Percentiles rank a stretch among this genome's conserved stretches.
These are phyloP conservation scores for Coniferiporia weirii DNA, from an alignment of 1,284 basidiomycete genomes.

Conservation along the genomic window DNA sequence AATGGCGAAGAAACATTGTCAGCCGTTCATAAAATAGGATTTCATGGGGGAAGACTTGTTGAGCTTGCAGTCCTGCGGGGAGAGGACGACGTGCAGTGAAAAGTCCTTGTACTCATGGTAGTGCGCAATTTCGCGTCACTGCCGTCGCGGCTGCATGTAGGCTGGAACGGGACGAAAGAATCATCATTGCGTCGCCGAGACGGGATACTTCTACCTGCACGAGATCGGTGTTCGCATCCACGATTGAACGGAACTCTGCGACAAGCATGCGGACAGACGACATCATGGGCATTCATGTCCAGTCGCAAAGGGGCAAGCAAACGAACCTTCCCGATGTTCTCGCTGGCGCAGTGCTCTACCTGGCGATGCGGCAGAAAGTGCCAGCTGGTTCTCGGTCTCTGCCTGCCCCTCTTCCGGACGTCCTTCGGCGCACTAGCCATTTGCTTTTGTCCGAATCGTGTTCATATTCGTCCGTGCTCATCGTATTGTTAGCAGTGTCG, in stretches of 20 bases:
- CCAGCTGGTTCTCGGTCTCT: constrained; percentile 22
- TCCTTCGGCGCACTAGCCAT: constrained; percentile 20
- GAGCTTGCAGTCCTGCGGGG: constrained; percentile 25
- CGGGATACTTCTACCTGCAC: constrained; percentile 20
- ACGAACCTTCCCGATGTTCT: constrained; percentile 20
- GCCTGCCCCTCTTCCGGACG: constrained; percentile 20
- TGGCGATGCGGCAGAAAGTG: constrained; percentile 27
- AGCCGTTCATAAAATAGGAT: no score
- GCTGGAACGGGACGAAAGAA: constrained; percentile 15
- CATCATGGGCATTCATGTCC: no score
- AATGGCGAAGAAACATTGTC: background rate
- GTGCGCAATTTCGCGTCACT: constrained; percentile 23
- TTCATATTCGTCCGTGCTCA: constrained; percentile 22
- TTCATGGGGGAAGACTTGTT: constrained; percentile 13
- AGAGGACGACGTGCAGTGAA: constrained; percentile 24
- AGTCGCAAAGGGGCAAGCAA: background rate
- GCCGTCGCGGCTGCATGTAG: constrained; percentile 19
- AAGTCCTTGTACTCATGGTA: constrained; percentile 23
- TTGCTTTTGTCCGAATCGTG: constrained; percentile 19
- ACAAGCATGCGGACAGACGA: no score
- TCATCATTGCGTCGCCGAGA: constrained; percentile 17
- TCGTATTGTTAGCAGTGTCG: constrained; percentile 23
- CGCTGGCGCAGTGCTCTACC: constrained; percentile 18
- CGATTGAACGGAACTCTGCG: constrained; percentile 6
- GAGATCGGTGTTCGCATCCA: constrained; percentile 18